A percentile compares a stretch with the other conserved stretches of the same genome.
Evolutionary conservation across 176 grass and related monocot genomes (phyloP).

Genomic region (Paspalum vaginatum): DNA sequence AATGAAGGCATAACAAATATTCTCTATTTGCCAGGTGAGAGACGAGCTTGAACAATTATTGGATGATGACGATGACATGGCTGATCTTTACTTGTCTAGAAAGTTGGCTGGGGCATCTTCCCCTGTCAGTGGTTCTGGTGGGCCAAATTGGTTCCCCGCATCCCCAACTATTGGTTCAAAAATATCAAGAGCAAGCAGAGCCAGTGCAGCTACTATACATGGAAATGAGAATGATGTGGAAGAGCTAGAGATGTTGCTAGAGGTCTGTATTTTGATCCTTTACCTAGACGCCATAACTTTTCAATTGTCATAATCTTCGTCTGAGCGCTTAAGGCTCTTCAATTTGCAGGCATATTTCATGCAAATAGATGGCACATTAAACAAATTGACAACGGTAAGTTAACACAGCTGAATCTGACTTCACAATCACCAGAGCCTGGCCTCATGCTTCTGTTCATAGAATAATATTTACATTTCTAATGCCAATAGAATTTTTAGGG

Average conservation of each 20-base stretch:
- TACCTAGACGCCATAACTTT: not conserved
- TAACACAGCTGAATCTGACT: constrained; percentile 8
- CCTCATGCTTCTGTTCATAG: not conserved
- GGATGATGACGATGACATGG: constrained; percentile 99
- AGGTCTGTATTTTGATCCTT: constrained; percentile 62
- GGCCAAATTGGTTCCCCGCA: constrained; percentile 78
- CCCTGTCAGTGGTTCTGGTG: constrained; percentile 81
- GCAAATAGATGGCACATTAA: constrained; percentile 98
- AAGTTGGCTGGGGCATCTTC: constrained; percentile 84
- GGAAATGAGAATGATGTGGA: constrained; percentile 99
- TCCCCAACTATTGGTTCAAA: constrained; percentile 96
- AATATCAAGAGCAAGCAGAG: constrained; percentile 92
- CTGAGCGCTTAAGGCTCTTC: constrained; percentile 35
- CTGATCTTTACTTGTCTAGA: constrained; percentile 99
- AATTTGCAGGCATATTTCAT: constrained; percentile 97
- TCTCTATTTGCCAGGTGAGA: constrained; percentile 72
- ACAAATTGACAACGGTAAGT: constrained; percentile 97
- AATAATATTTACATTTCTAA: not conserved
- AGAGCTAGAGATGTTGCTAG: constrained; percentile 97
- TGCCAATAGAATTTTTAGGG: constrained; percentile 11
- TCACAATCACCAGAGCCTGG: constrained; percentile 8
- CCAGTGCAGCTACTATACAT: constrained; percentile 89
- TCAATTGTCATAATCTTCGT: not conserved
- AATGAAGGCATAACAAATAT: constrained; percentile 34
- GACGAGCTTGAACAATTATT: constrained; percentile 99